Evolutionary conservation across 2,329 filamentous ascomycete genomes (phyloP).

Genomic region (Fusarium pseudonygamai): DNA sequence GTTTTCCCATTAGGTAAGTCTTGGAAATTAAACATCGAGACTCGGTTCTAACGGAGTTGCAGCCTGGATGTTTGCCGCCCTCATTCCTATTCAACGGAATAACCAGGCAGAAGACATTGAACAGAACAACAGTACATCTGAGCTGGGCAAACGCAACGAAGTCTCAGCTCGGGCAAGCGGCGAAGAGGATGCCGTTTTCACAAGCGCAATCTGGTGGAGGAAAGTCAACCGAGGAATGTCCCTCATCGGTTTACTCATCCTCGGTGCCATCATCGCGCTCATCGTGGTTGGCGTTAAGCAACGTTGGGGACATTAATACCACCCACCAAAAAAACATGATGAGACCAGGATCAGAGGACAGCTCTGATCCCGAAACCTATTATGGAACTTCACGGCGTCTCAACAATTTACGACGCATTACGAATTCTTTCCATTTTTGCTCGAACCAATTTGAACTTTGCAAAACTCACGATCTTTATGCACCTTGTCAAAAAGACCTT

Average conservation of each 20-base stretch:
- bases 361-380: conserved; percentile 7
- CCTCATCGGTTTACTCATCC: conserved; percentile 62
- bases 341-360: conserved; percentile 18
- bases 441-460: conserved; percentile 23
- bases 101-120: conserved; percentile 64
- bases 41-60: conserved; percentile 27
- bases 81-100: conserved; percentile 74
- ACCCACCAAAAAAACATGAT: conserved; percentile 28
- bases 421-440: conserved; percentile 35
- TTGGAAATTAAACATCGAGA: neutral
- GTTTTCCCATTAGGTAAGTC: conserved; percentile 75
- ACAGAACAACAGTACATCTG: conserved; percentile 52
- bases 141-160: conserved; percentile 51
- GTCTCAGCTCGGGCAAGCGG: conserved; percentile 48
- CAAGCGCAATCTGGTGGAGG: conserved; percentile 68
- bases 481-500: conserved; percentile 24
- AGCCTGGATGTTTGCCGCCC: conserved; percentile 84
- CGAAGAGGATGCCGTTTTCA: conserved; percentile 57
- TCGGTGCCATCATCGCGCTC: conserved; percentile 62
- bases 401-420: conserved; percentile 43
- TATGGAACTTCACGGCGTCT: conserved; percentile 35
- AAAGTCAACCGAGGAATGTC: conserved; percentile 68
- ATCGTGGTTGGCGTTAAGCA: conserved; percentile 62
- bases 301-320: conserved; percentile 53
- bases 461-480: conserved; percentile 38